Conservation (phyloP, 148 eudicot genomes). For the Bassia scoparia region DNA sequence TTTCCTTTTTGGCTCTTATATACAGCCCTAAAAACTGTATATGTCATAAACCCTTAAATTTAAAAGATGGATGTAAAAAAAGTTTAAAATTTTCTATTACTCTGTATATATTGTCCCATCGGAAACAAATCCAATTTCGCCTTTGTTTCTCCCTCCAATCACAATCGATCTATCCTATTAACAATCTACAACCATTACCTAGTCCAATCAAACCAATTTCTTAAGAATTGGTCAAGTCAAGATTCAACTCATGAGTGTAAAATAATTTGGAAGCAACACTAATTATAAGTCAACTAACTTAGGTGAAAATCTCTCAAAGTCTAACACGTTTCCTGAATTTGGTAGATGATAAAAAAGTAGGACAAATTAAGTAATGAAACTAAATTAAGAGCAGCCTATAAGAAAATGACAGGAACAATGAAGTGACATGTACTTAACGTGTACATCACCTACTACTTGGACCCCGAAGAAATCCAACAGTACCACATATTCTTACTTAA, state of each 20-base stretch:
- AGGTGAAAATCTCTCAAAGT: constrained; percentile 1
- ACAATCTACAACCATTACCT: too few relatives aligned
- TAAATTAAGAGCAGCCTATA: not conserved
- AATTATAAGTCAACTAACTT: too few relatives aligned
- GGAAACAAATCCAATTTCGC: too few relatives aligned
- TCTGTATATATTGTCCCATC: too few relatives aligned
- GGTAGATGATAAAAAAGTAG: not conserved
- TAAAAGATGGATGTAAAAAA: too few relatives aligned
- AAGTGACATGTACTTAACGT: not conserved
- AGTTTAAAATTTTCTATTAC: too few relatives aligned
- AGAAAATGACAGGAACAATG: constrained; percentile 13
- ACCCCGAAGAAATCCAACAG: constrained; percentile 22
- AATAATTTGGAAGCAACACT: not conserved
- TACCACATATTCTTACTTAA: not conserved
- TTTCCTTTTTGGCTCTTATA: too few relatives aligned
- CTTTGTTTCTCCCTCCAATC: too few relatives aligned
- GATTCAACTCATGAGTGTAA: not conserved
- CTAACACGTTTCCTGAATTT: constrained; percentile 10
- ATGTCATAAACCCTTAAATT: too few relatives aligned
- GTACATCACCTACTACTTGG: constrained; percentile 18
- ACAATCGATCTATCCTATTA: too few relatives aligned
- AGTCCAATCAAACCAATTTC: not conserved
- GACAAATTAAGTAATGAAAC: not conserved
- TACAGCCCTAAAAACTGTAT: too few relatives aligned
- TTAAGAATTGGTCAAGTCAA: constrained; percentile 8